Conservation (phyloP, 805 yeast species). For the Starmerella roubikii region DNA sequence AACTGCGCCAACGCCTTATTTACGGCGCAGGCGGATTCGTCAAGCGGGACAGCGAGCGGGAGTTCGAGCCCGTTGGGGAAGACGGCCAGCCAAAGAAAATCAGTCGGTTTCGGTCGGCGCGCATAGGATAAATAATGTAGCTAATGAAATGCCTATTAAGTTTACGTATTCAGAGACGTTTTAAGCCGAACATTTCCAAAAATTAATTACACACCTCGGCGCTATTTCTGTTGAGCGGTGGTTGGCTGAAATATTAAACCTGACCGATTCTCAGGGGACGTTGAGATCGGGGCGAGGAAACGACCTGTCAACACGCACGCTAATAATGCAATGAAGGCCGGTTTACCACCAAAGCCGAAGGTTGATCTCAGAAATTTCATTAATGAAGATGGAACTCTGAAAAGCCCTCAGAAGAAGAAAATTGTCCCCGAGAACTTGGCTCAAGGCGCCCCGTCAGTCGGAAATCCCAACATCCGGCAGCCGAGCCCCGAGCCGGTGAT, state of each 20-base stretch:
- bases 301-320: not conserved
- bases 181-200: no score
- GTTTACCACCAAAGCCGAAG: slow-evolving; percentile 14
- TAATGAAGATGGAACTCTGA: slow-evolving; percentile 2
- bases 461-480: no score
- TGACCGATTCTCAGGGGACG: no score
- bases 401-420: not conserved
- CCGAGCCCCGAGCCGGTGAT: no score
- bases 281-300: no score
- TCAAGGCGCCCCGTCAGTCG: no score
- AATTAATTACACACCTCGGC: no score
- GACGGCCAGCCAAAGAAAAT: slow-evolving; percentile 43
- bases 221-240: no score
- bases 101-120: slow-evolving; percentile 58
- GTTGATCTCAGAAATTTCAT: slow-evolving; percentile 7
- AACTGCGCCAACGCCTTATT: slow-evolving; percentile 38
- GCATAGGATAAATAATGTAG: slow-evolving; percentile 9
- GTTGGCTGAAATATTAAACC: no score
- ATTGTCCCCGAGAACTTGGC: no score
- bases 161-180: no score
- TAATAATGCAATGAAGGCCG: not conserved
- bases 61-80: slow-evolving; percentile 56
- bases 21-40: slow-evolving; percentile 36
- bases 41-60: slow-evolving; percentile 37
- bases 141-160: no score